A percentile compares a stretch with the other conserved stretches of the same genome.
phyloP scores from a whole-genome alignment of 176 grass and related monocot genomes.

The Bromus sterilis region DNA sequence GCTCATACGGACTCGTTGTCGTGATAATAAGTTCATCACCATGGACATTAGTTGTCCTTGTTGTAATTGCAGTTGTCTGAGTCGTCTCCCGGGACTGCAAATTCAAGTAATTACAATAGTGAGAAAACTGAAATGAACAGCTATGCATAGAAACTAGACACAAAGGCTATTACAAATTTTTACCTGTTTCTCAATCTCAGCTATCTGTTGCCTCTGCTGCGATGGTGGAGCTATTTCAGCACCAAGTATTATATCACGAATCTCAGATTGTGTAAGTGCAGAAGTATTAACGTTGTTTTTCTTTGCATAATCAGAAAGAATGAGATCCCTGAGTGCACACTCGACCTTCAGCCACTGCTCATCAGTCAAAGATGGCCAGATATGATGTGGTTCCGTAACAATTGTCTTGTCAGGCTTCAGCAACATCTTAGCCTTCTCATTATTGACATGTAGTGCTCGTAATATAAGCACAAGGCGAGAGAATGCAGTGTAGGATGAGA shows the following conservation, averaged over 20 bases:
- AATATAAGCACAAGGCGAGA: conserved; percentile 93
- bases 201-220: conserved; percentile 95
- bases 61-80: conserved; percentile 88
- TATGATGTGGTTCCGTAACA: conserved; percentile 89
- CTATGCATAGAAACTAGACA: not conserved
- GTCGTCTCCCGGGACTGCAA: conserved; percentile 87
- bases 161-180: not conserved
- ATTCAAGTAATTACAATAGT: conserved; percentile 24
- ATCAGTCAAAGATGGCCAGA: conserved; percentile 91
- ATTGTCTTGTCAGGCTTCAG: conserved; percentile 99
- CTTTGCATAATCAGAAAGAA: conserved; percentile 98
- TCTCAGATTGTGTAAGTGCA: conserved; percentile 95
- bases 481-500: conserved; percentile 97
- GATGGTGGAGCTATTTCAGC: conserved; percentile 98
- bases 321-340: conserved; percentile 91
- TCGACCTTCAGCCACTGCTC: conserved; percentile 99
- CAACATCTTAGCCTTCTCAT: conserved; percentile 99
- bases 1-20: conserved; percentile 94
- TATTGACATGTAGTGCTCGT: conserved; percentile 90
- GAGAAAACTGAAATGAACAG: not conserved
- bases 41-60: conserved; percentile 95
- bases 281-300: conserved; percentile 99
- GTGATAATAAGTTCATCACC: conserved; percentile 98
- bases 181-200: conserved; percentile 99
- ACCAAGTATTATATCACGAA: conserved; percentile 98